phyloP scores from a whole-genome alignment of 2,329 filamentous ascomycete genomes.

The Neonectria neomacrospora region DNA sequence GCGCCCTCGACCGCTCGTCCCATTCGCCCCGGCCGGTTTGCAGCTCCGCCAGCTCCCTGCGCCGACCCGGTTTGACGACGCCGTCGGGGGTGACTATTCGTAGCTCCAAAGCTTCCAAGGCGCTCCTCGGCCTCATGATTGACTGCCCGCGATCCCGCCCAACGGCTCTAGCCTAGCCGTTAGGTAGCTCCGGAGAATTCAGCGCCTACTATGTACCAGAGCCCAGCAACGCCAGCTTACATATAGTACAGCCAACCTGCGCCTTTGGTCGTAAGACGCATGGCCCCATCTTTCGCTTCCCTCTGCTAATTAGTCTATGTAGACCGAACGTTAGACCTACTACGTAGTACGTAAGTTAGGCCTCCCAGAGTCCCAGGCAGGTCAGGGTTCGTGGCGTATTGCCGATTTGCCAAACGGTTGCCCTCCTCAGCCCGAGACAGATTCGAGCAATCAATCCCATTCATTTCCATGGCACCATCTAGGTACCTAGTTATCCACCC shows the following conservation, averaged over 20 bases:
- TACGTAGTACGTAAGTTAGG: too few species aligned
- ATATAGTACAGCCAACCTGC: too few species aligned
- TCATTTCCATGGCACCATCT: not conserved
- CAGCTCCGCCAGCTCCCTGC: slow-evolving; percentile 16
- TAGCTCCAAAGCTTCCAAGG: not conserved
- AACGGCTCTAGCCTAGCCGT: not conserved
- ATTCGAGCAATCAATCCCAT: not conserved
- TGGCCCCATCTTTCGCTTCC: slow-evolving; percentile 12
- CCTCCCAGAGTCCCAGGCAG: slow-evolving; percentile 7
- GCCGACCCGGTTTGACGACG: slow-evolving; percentile 16
- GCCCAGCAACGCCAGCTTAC: not conserved
- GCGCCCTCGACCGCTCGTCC: slow-evolving; percentile 1
- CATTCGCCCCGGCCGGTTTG: slow-evolving; percentile 24
- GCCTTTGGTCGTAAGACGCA: slow-evolving; percentile 12
- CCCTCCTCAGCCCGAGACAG: not conserved
- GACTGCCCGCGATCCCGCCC: slow-evolving; percentile 1
- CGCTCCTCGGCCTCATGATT: slow-evolving; percentile 10
- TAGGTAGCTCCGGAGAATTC: slow-evolving; percentile 5
- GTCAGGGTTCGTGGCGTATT: slow-evolving; percentile 5
- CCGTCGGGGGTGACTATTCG: not conserved
- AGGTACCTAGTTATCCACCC: not conserved
- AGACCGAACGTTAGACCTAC: too few species aligned
- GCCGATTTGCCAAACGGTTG: not conserved
- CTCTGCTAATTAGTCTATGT: too few species aligned
- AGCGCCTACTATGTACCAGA: slow-evolving; percentile 1